phyloP scores from a whole-genome alignment of 164 flowering plant genomes.

The Dillenia turbinata region DNA sequence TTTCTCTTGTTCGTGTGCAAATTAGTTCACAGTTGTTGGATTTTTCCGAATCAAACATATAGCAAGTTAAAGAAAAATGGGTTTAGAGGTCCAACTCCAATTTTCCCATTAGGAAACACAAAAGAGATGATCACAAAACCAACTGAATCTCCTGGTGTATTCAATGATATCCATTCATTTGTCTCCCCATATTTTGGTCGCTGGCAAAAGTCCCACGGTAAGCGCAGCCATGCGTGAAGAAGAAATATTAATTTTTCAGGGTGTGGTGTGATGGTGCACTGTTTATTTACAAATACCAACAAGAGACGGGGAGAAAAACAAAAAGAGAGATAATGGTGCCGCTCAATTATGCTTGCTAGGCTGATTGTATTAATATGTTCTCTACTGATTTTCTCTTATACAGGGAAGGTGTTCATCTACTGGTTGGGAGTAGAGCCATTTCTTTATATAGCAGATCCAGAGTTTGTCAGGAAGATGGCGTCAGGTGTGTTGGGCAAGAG shows the following conservation, averaged over 20 bases:
- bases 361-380: too few relatives aligned
- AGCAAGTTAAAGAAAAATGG: slow-evolving; percentile 45
- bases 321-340: too few relatives aligned
- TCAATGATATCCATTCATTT: slow-evolving; percentile 65
- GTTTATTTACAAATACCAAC: too few relatives aligned
- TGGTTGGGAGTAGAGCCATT: slow-evolving; percentile 96
- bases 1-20: slow-evolving; percentile 15
- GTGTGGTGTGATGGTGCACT: background rate
- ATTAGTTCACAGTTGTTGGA: slow-evolving; percentile 31
- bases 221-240: background rate
- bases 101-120: slow-evolving; percentile 75
- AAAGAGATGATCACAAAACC: slow-evolving; percentile 42
- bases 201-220: slow-evolving; percentile 72
- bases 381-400: slow-evolving; percentile 1
- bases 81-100: slow-evolving; percentile 73
- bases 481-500: slow-evolving; percentile 50
- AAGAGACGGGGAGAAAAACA: too few relatives aligned
- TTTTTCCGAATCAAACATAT: slow-evolving; percentile 37
- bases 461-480: slow-evolving; percentile 55
- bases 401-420: slow-evolving; percentile 81
- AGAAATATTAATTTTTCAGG: too few relatives aligned
- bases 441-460: slow-evolving; percentile 79
- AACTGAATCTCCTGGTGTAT: background rate
- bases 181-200: slow-evolving; percentile 66
- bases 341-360: too few relatives aligned